phyloP scores from a whole-genome alignment of 2,329 filamentous ascomycete species.

The Alternaria atra region DNA sequence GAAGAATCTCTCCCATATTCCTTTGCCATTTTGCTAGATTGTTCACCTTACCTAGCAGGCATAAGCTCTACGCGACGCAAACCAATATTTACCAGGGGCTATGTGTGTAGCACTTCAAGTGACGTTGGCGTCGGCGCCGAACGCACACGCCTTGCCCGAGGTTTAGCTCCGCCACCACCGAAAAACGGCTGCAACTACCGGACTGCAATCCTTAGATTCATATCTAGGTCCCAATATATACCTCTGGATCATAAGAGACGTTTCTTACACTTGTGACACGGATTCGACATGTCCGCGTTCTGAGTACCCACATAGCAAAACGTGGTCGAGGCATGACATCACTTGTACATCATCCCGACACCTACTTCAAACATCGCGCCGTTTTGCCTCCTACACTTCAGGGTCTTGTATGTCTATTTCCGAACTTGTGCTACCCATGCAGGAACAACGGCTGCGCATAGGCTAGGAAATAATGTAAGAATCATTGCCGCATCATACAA shows the following conservation, averaged over 20 bases:
- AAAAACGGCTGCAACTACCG: not conserved
- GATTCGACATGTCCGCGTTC: not conserved
- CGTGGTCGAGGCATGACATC: not conserved
- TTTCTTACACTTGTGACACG: not conserved
- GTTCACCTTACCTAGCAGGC: not conserved
- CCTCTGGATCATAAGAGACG: not conserved
- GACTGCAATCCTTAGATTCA: not conserved
- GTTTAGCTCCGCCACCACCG: not conserved
- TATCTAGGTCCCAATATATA: not conserved
- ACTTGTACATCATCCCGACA: not conserved
- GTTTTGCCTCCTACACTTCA: not conserved
- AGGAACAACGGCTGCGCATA: constrained; percentile 2
- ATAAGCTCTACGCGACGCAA: not conserved
- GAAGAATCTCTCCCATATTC: not conserved
- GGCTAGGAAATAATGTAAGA: not conserved
- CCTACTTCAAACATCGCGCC: not conserved
- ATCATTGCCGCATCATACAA: constrained; percentile 12
- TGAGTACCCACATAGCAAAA: not conserved
- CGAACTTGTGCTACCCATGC: not conserved
- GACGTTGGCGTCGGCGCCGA: not conserved
- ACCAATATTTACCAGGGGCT: not conserved
- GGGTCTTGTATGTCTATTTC: not conserved
- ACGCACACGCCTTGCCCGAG: not conserved
- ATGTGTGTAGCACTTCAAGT: not conserved
- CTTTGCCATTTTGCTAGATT: not conserved